Base-by-base conservation (phyloP, 177 flowering plant species). In the Vitis hybrid region DNA sequence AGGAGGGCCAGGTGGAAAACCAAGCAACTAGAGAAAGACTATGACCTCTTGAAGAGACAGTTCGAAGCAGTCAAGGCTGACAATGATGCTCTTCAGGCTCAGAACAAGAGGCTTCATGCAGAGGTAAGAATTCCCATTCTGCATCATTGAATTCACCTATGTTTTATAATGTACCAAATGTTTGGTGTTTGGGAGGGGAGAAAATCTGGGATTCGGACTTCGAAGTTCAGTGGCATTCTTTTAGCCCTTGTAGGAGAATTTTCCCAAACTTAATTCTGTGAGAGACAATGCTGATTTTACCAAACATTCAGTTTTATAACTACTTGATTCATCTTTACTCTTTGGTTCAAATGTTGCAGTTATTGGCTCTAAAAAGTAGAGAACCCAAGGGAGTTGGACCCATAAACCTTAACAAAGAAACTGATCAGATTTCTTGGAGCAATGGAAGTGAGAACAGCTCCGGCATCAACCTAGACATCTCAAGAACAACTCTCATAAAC, bases 1-100 rank as follows among this genome's bases (percentile, higher is more conserved):
- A 76, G 94, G 60, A 84, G 94, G 61, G 92, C 94, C 12, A 77
- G 94, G 61, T 90, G 94, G 94, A 90, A 90, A 75, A 89, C 93
- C 14, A 89, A 85, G 77, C 89, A 87, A 51, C 56, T 89, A 70
- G 93, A 89, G 81, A 85, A 68, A 75, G 90, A 86, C 22, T 89
- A 89, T 59, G 85, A 80, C n/a, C 59, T 74, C 29, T 72, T 89
- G 75, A 89, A 86, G 84, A 83, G 78, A 70, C 85, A 88, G 66
- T 85, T 84, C 77, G 89, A 87, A 14, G 76, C 83, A 2, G 67
- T 85, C 9, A 85, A 84, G 75, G 81, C 88, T 55, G 88, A 88
- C 15, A 87, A 88, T 70, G 90, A 85, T 62, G 69, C 78, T 39
- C 92, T 88, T 56, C 84, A 80, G 51, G 71, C 87, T 56, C 89